Evolutionary conservation across 1,284 basidiomycete species (phyloP).

Genomic region (Rugosomyces carneus): DNA sequence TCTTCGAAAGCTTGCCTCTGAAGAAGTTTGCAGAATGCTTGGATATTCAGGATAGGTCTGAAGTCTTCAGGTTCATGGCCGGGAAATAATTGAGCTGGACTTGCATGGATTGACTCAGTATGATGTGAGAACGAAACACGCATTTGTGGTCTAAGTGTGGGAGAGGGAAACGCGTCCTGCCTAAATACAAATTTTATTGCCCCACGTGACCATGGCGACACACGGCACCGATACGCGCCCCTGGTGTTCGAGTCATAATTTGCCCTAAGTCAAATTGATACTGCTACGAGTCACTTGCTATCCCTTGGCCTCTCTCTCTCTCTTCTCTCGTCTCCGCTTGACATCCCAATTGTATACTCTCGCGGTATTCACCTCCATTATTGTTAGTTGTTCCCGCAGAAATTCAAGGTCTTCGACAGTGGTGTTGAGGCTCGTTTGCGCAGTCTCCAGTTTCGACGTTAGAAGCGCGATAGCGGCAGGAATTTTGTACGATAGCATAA

Average conservation of each 20-base stretch:
- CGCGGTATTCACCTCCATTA: slow-evolving; percentile 98
- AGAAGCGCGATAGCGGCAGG: slow-evolving; percentile 77
- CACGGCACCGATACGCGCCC: not conserved
- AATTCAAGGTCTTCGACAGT: slow-evolving; percentile 90
- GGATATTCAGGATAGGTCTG: slow-evolving; percentile 13
- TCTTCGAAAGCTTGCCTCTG: slow-evolving; percentile 8
- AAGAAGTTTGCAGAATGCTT: slow-evolving; percentile 10
- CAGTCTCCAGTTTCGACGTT: slow-evolving; percentile 70
- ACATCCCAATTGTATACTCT: slow-evolving; percentile 97
- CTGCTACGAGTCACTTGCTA: too few relatives aligned
- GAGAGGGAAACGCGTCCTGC: not conserved
- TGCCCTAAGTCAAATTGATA: too few relatives aligned
- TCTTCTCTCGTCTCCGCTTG: slow-evolving; percentile 65
- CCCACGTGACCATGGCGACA: not conserved
- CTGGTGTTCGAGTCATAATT: too few relatives aligned
- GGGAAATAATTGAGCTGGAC: slow-evolving; percentile 17
- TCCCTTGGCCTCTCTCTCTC: slow-evolving; percentile 42
- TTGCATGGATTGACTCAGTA: slow-evolving; percentile 19
- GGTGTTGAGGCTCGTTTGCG: slow-evolving; percentile 63
- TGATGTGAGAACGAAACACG: slow-evolving; percentile 24
- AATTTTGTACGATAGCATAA: slow-evolving; percentile 94
- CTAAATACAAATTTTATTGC: not conserved
- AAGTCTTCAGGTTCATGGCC: slow-evolving; percentile 12
- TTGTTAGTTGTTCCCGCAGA: slow-evolving; percentile 90
- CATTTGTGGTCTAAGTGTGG: slow-evolving; percentile 15